Conservation (phyloP, 768 basidiomycete genomes). For the Cyclocybe cylindracea region DNA sequence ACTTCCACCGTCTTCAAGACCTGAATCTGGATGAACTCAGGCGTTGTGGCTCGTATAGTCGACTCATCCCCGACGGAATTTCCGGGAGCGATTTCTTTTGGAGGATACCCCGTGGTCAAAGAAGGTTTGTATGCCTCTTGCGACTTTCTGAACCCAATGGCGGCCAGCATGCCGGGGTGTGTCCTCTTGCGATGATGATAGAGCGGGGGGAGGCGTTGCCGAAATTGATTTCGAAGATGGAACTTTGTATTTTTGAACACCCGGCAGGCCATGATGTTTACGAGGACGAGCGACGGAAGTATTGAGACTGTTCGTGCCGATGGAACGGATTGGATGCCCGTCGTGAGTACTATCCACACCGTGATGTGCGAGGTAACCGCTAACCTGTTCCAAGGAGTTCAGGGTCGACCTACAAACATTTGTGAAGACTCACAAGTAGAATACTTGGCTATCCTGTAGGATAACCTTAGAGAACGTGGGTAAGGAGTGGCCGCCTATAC, state of each 20-base stretch:
- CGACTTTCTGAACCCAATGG: too few species aligned
- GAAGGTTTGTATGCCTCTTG: too few species aligned
- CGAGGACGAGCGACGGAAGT: not conserved
- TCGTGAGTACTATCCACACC: not conserved
- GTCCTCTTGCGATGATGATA: too few species aligned
- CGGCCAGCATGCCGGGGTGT: too few species aligned
- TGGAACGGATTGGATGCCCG: not conserved
- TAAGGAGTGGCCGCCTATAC: not conserved
- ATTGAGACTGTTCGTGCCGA: not conserved
- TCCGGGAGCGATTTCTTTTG: too few species aligned
- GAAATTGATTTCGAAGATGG: not conserved
- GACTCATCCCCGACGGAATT: too few species aligned
- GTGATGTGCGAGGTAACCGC: not conserved
- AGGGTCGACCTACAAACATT: not conserved
- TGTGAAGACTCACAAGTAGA: not conserved
- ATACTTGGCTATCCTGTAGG: not conserved
- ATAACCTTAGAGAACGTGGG: not conserved
- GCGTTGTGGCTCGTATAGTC: too few species aligned
- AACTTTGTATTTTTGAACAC: not conserved
- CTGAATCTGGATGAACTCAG: too few species aligned
- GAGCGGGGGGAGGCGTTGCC: too few species aligned
- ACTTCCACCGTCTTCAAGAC: too few species aligned
- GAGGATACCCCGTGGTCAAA: too few species aligned
- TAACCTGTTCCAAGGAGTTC: not conserved
- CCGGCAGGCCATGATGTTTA: not conserved